A percentile compares a stretch with the other conserved stretches of the same genome.
Evolutionary conservation across 371 early-diverging fungal genomes (phyloP).

Genomic region (Mucor piriformis): DNA sequence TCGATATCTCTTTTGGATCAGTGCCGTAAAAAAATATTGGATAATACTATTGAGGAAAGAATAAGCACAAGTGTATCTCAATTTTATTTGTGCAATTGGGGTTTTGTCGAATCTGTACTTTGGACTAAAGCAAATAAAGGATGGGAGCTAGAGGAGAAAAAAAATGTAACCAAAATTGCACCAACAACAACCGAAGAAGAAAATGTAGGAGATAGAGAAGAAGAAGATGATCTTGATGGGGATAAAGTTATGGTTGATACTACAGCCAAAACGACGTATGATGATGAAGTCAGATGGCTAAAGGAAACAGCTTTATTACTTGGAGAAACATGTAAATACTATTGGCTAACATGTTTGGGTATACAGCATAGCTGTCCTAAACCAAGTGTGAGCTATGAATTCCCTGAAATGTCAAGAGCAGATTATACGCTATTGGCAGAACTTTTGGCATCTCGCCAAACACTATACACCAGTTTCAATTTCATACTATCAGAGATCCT

Average conservation of each 20-base stretch:
- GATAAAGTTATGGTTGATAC: constrained; percentile 3
- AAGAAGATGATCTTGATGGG: constrained; percentile 3
- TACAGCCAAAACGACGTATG: background rate
- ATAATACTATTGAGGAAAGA: constrained; percentile 15
- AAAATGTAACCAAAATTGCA: background rate
- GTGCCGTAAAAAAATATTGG: constrained; percentile 31
- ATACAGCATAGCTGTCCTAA: constrained; percentile 11
- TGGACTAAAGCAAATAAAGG: constrained; percentile 30
- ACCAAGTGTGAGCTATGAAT: constrained; percentile 3
- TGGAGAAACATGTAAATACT: constrained; percentile 25
- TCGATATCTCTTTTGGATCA: constrained; percentile 28
- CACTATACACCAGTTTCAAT: constrained; percentile 72
- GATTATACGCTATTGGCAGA: constrained; percentile 44
- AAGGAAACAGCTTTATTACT: constrained; percentile 12
- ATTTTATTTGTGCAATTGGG: constrained; percentile 36
- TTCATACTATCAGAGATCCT: constrained; percentile 68
- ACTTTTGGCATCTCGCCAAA: constrained; percentile 55
- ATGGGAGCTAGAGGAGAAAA: constrained; percentile 15
- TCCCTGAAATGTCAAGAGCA: constrained; percentile 35
- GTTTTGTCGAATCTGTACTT: constrained; percentile 23
- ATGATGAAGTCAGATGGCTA: constrained; percentile 24
- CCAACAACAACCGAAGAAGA: background rate
- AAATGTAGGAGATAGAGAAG: background rate
- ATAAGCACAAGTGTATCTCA: constrained; percentile 6
- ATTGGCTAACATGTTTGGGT: constrained; percentile 24